Conservation (phyloP, 306 rosid species). For the Heteromeles arbutifolia region DNA sequence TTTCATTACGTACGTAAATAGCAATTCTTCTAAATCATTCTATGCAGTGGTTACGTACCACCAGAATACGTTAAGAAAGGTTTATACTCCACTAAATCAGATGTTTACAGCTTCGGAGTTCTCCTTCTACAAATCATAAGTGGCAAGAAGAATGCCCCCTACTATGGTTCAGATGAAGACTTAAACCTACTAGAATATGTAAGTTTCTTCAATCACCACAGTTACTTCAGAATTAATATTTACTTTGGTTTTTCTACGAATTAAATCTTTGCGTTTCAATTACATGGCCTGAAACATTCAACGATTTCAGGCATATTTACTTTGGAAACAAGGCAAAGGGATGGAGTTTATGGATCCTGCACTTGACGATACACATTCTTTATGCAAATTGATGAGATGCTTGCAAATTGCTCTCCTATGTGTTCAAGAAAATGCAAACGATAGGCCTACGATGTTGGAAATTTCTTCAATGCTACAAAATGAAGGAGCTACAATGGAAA, state of each 20-base stretch:
- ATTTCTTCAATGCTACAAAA: conserved; percentile 27
- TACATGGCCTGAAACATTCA: neutral
- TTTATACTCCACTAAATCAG: conserved; percentile 21
- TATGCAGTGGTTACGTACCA: conserved; percentile 31
- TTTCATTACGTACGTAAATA: neutral
- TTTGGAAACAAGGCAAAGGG: conserved; percentile 31
- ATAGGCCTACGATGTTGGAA: conserved; percentile 32
- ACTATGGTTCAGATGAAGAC: conserved; percentile 12
- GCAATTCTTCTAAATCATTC: neutral
- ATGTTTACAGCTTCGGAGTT: conserved; percentile 37
- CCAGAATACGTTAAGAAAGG: conserved; percentile 26
- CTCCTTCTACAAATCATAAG: conserved; percentile 38
- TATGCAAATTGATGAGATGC: conserved; percentile 25
- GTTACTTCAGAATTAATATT: neutral
- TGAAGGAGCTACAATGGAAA: neutral
- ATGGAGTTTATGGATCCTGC: conserved; percentile 23
- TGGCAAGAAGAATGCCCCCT: conserved; percentile 8
- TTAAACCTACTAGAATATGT: conserved; percentile 27
- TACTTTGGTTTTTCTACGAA: neutral
- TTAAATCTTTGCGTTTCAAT: neutral
- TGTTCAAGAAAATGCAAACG: conserved; percentile 23
- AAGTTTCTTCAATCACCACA: neutral
- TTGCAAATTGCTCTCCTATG: conserved; percentile 30
- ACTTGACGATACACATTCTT: conserved; percentile 24
- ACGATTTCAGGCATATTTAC: conserved; percentile 27